Base-by-base conservation (phyloP, 345 rosid genomes). In the Eucalyptus marginata region DNA sequence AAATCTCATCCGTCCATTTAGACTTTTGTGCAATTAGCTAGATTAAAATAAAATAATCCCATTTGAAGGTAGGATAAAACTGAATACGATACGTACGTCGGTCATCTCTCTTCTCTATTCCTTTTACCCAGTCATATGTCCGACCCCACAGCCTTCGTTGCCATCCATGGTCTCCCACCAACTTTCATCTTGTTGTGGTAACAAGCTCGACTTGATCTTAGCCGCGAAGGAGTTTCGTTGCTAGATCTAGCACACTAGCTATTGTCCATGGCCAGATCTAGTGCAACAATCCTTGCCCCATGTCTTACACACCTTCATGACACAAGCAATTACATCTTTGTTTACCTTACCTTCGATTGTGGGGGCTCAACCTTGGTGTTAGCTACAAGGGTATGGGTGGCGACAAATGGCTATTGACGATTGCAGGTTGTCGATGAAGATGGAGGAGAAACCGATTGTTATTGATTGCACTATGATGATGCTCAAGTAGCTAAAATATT, bases 261-360 rank as follows among this genome's bases (percentile, higher is more conserved):
- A 2, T 14, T 14, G 33, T 64, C 76, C 76, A 64, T 14, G 76
- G 36, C 16, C 8, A 14, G 3, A 64, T n/a, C 7, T 59, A 5
- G 10, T 0, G 36, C 20, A 64, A 58, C n/a, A 1, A 58, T 10
- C 64, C 0, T 58, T 58, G 64, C 64, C 36, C 0, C 3, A 2
- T 14, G 36, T 7, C 36, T 14, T n/a, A 13, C 33, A 6, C 18
- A 64, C 71, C 33, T 64, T 64, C 5, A 0, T n/a, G 5, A 15
- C 71, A 64, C 71, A 2, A 7, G 18, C 36, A 62, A 1, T n/a
- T 15, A 4, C 0, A 3, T 1, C 10, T 64, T 7, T n/a, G 4
- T 64, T 25, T n/a, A 4, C 4, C 0, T 10, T 4, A 3, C 79
- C 40, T 66, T 31, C 10, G 3, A 27, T 62, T 2, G 8, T 62